Evolutionary conservation across 768 basidiomycete species (phyloP), one percentile per base, ranked within the genome.

Genomic region (Lentinula aciculospora): DNA sequence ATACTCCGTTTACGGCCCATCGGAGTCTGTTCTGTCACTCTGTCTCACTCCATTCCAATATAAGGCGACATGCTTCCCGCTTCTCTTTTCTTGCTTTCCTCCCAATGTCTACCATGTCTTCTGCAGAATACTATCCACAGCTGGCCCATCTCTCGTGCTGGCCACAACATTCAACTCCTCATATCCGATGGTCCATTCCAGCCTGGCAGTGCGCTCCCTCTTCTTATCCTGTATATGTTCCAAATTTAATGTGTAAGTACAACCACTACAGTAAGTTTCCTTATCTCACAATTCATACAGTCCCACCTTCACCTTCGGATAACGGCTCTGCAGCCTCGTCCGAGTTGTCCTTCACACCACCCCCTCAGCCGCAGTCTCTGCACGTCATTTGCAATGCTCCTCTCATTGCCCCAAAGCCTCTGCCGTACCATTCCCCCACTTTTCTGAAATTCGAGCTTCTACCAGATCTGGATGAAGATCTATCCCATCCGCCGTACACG

Each of bases 381-480:
- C 76, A 81, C 59, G 78, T 84, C 69, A 75, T 85, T 21, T 86
- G 83, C 72, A 79, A 84, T 60, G 82, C 83, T 2, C 86, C 86
- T n/a, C 74, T 88, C 56, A 71, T 86, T 60, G 85, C 84, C 0
- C 86, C 86, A 12, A 81, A 80, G 25, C 86, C 86, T 0, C 79
- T 87, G 36, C 86, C 86, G 1, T 86, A 83, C 69, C 83, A 85
- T 56, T 84, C 84, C 9, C 86, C 86, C 27, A 81, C 80, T 0
- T 86, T 86, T 67, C 81, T 88, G 56, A 82, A 85, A 55, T 86
- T 84, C 66, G 82, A 84, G 57, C 72, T 78, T 46, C 71, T 81
- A 23, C 86, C 86, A 0, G 85, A 86, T 70, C 71, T 81, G 7
- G 84, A 86, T 69, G 82, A 86, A 65, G 85, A 88, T 65, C 79